phyloP scores from a whole-genome alignment of 2,329 filamentous ascomycete species.

The Neofusicoccum umdonicola region DNA sequence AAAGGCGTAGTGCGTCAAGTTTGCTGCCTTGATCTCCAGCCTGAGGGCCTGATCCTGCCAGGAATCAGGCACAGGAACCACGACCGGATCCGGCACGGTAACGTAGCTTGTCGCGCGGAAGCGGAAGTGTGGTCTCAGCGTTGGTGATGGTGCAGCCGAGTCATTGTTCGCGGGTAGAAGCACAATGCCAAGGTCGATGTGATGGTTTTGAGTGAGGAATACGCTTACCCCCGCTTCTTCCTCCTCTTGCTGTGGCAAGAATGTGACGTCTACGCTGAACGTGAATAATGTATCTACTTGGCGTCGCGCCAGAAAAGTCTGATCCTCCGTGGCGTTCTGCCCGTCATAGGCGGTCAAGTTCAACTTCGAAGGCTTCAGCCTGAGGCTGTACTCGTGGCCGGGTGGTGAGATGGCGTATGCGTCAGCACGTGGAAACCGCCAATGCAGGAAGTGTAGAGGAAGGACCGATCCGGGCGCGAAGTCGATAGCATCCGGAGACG shows the following conservation, averaged over 20 bases:
- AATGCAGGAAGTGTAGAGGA: conserved; percentile 57
- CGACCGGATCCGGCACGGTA: conserved; percentile 37
- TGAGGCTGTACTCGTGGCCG: conserved; percentile 45
- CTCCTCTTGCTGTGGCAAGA: conserved; percentile 35
- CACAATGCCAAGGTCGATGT: conserved; percentile 47
- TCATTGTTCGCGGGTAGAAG: conserved; percentile 22
- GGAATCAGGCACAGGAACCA: conserved; percentile 38
- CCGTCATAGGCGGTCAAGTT: conserved; percentile 57
- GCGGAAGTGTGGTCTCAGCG: conserved; percentile 39
- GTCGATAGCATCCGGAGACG: conserved; percentile 45
- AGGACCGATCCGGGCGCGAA: conserved; percentile 47
- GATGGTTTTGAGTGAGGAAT: conserved; percentile 53
- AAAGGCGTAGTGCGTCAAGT: conserved; percentile 47
- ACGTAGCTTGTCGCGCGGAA: conserved; percentile 46
- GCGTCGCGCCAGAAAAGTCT: conserved; percentile 54
- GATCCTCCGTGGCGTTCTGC: conserved; percentile 48
- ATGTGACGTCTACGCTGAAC: conserved; percentile 49
- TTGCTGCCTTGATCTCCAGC: conserved; percentile 44
- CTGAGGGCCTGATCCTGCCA: conserved; percentile 40
- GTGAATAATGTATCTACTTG: conserved; percentile 57
- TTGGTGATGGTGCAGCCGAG: neutral
- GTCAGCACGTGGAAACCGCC: conserved; percentile 50
- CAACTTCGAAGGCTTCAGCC: conserved; percentile 48
- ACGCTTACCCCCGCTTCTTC: conserved; percentile 55
- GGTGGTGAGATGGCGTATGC: conserved; percentile 48